Evolutionary conservation across 352 stramenopile species (phyloP), one percentile per base, ranked within the genome.

Genomic region (Pythium grandisporangium): DNA sequence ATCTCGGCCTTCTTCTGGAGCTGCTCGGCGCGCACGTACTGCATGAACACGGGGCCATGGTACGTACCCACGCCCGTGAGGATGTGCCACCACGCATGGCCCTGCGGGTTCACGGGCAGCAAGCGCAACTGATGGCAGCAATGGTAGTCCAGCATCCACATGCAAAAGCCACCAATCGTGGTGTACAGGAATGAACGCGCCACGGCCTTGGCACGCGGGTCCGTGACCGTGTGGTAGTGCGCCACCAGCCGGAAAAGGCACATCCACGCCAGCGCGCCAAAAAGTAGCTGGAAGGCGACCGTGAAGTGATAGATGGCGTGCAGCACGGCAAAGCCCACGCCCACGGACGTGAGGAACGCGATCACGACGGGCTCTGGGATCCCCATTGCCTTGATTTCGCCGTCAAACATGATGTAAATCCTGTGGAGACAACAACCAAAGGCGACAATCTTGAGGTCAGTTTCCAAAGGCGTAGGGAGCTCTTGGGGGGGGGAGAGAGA

Each of bases 121-220:
- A 56, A 54, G 11, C 53, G 55, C 45, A 86, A 49, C 10, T 58
- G 43, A 35, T 73, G 51, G 37, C 78, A 92, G 53, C 79, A 82
- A 49, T 92, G 78, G 36, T 89, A 92, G 54, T 92, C 78, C 42
- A 92, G 38, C 10, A 92, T 44, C 78, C 78, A 92, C 35, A 83
- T 75, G 7, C 46, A 57, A 23, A 83, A 78, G 14, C 72, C 78
- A 25, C 84, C 53, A 17, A 92, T 47, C n/a, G 60, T 75, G 22
- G 51, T 73, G 38, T 53, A 61, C 17, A 89, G 58, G 50, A 81
- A 85, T 3, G 71, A 81, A 6, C 55, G 58, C n/a, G 70, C 78
- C 17, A 89, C 59, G 3, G 66, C 63, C 16, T 63, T 57, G 19
- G 74, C 75, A 19, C 56, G 61, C 17, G 59, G 59, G 38, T 88